These are phyloP conservation scores for Candida qinlingensis DNA, from an alignment of 805 yeast genomes.

Conservation along the genomic window DNA sequence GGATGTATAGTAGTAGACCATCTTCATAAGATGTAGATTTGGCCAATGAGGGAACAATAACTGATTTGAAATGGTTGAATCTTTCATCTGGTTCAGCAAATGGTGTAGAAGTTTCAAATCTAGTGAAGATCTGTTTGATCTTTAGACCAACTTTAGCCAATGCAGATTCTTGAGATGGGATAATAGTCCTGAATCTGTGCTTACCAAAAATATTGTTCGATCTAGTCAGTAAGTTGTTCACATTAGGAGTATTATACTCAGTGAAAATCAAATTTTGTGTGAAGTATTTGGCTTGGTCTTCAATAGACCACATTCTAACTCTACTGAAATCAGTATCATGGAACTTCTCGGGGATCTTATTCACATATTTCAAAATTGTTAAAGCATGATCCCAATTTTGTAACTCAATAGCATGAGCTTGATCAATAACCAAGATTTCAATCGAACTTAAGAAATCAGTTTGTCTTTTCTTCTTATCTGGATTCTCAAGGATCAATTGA, in stretches of 20 bases:
- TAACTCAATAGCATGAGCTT: constrained; percentile 80
- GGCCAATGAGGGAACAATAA: constrained; percentile 64
- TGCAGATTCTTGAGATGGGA: constrained; percentile 43
- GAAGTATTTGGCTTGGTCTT: constrained; percentile 66
- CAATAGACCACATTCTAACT: constrained; percentile 87
- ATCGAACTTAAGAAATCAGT: constrained; percentile 85
- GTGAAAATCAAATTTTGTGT: constrained; percentile 77
- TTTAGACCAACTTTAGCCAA: constrained; percentile 62
- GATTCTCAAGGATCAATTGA: constrained; percentile 68
- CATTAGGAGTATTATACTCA: constrained; percentile 75
- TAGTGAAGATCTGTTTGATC: constrained; percentile 62
- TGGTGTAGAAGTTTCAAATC: constrained; percentile 57
- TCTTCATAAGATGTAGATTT: constrained; percentile 55
- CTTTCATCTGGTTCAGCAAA: constrained; percentile 74
- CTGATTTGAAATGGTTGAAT: constrained; percentile 73
- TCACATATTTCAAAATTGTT: constrained; percentile 62
- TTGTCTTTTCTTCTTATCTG: constrained; percentile 51
- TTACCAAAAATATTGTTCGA: constrained; percentile 57
- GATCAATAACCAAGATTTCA: constrained; percentile 76
- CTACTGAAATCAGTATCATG: constrained; percentile 88
- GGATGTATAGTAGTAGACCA: constrained; percentile 78
- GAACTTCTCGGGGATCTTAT: constrained; percentile 71
- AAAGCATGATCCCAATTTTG: constrained; percentile 88
- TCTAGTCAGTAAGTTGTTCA: constrained; percentile 54
- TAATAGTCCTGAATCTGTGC: constrained; percentile 45